Base-by-base conservation (phyloP, 306 rosid genomes). In the Pterocarpus macrocarpus region DNA sequence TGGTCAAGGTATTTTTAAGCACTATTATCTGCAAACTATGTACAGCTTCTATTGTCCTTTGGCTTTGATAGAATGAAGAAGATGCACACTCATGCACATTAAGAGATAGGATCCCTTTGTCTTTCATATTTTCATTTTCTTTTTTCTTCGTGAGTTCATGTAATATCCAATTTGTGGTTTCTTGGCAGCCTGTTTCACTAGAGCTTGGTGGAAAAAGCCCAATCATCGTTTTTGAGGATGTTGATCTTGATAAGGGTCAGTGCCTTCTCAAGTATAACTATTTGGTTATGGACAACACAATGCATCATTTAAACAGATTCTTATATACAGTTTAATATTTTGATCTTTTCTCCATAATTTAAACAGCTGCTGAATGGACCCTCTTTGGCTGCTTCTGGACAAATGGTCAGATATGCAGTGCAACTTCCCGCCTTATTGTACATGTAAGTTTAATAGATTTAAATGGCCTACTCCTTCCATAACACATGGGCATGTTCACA, bases 181-280 rank as follows among this genome's bases (percentile, higher is more conserved):
- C 53, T 77, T 85, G 90, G 84, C 87, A 95, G 99, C 98, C 98
- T 73, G 98, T 93, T 74, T 88, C 99, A 1, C 76, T 95, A 74
- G 99, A 95, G 93, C 96, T 95, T 55, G 99, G 99, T 80, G 99
- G 99, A 11, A 95, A 95, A 87, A 85, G 98, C 86, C 99, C 99
- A 0, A 80, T 95, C 82, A 75, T 95, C 81, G 83, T 95, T 85
- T 95, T 95, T 88, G 99, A 93, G 57, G 99, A 95, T 84, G 92
- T 95, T 75, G 99, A 95, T 85, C 90, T 95, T 30, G 99, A 95
- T 83, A 93, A 93, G 84, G 98, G 99, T 95, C 33, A 87, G 99
- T 90, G 45, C 76, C 73, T 84, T 67, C 73, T 80, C 34, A 58
- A 64, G 43, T 73, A 34, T 22, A 78, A 17, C 11, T 50, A 38